Percentiles rank a stretch among this genome's conserved stretches.
phyloP scores from a whole-genome alignment of 768 basidiomycete genomes.

The Auriculariales sp. region DNA sequence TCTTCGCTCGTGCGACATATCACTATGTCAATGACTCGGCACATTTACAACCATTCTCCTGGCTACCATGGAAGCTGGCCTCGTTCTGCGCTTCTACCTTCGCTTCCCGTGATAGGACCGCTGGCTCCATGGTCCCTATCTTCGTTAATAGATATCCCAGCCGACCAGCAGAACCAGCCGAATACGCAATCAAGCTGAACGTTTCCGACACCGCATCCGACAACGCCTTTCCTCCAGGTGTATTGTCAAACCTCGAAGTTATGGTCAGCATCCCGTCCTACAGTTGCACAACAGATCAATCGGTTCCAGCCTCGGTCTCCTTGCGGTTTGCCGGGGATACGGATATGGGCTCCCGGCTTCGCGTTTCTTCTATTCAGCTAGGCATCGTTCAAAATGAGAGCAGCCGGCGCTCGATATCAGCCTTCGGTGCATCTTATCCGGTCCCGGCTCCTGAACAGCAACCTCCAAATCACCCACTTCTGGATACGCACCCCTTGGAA shows the following conservation, averaged over 20 bases:
- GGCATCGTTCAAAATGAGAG: constrained; percentile 51
- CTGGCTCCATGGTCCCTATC: constrained; percentile 6
- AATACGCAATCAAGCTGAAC: background rate
- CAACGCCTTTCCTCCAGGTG: constrained; percentile 29
- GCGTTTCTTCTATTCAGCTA: constrained; percentile 38
- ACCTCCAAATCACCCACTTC: constrained; percentile 49
- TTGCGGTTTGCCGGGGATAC: constrained; percentile 39
- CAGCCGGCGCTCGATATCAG: constrained; percentile 6
- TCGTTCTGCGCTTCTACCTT: background rate
- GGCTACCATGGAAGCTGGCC: constrained; percentile 17
- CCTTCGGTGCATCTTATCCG: constrained; percentile 34
- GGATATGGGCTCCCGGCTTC: constrained; percentile 34
- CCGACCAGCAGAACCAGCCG: constrained; percentile 7
- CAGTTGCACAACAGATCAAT: constrained; percentile 29
- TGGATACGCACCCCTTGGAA: constrained; percentile 34
- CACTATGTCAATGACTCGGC: constrained; percentile 27
- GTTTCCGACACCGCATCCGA: constrained; percentile 6
- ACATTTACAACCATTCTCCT: constrained; percentile 29
- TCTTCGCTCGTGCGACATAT: constrained; percentile 55
- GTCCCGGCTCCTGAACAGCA: constrained; percentile 42
- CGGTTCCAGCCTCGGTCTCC: constrained; percentile 42
- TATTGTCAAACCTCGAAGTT: constrained; percentile 51
- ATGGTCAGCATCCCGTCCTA: constrained; percentile 47
- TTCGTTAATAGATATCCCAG: constrained; percentile 12
- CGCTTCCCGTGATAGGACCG: background rate